A percentile compares a stretch with the other conserved stretches of the same genome.
Conservation (phyloP, 768 basidiomycete species). For the Mycena latifolia region DNA sequence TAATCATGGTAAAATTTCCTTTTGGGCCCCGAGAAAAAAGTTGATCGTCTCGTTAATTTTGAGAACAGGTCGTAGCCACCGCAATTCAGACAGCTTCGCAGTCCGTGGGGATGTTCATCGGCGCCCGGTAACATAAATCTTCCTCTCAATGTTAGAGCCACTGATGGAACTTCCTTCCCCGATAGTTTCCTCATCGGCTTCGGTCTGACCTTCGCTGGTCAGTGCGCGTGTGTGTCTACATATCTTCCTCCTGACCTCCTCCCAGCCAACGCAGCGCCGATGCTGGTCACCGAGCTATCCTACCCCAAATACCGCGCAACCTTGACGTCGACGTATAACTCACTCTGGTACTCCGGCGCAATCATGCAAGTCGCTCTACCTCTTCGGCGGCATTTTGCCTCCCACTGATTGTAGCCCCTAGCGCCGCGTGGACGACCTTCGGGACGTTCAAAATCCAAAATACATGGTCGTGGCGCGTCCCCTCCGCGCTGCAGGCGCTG, state of each 20-base stretch:
- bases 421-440: slow-evolving; percentile 86
- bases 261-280: slow-evolving; percentile 77
- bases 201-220: slow-evolving; percentile 77
- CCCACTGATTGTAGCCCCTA: slow-evolving; percentile 33
- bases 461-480: slow-evolving; percentile 88
- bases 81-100: slow-evolving; percentile 77
- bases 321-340: slow-evolving; percentile 83
- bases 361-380: slow-evolving; percentile 64
- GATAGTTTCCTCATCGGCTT: slow-evolving; percentile 79
- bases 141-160: too few species aligned
- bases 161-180: too few species aligned
- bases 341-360: slow-evolving; percentile 88
- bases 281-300: slow-evolving; percentile 86
- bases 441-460: slow-evolving; percentile 78
- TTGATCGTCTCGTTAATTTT: too few species aligned
- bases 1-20: too few species aligned
- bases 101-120: slow-evolving; percentile 83
- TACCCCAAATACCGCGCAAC: slow-evolving; percentile 87
- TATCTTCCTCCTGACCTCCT: slow-evolving; percentile 16
- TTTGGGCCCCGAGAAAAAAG: too few species aligned
- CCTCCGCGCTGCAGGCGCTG: slow-evolving; percentile 78
- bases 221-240: slow-evolving; percentile 29
- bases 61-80: slow-evolving; percentile 70
- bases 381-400: slow-evolving; percentile 6
- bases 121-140: slow-evolving; percentile 64